Evolutionary conservation across 2,329 filamentous ascomycete species (phyloP).

Genomic region (Verticillium zaregamsianum): DNA sequence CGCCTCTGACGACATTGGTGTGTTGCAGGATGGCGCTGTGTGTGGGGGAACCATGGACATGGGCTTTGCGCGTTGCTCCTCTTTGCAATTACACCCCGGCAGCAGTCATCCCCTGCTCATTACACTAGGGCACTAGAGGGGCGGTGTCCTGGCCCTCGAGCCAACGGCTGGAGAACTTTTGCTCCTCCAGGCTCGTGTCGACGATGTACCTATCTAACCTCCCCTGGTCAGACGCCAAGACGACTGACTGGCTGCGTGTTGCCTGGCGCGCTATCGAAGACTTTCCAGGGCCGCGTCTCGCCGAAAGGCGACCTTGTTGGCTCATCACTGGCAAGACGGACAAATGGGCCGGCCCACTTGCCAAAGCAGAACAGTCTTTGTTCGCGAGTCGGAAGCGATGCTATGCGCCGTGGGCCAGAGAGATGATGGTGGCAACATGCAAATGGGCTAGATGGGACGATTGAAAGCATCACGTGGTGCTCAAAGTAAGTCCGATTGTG

Average conservation of each 20-base stretch:
- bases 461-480: background rate
- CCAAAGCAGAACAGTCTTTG: background rate
- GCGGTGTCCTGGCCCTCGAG: background rate
- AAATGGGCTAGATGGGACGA: background rate
- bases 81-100: background rate
- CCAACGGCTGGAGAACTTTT: background rate
- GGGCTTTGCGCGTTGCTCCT: background rate
- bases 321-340: background rate
- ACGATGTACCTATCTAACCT: background rate
- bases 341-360: background rate
- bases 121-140: background rate
- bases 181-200: background rate
- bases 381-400: background rate
- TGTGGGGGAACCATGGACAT: background rate
- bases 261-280: background rate
- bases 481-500: background rate
- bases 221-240: background rate
- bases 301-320: background rate
- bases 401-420: background rate
- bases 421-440: background rate
- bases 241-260: background rate
- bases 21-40: background rate
- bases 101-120: background rate
- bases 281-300: background rate
- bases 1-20: constrained; percentile 2